Evolutionary conservation across 2,329 filamentous ascomycete genomes (phyloP), one percentile per base, ranked within the genome.

Genomic region (Xenoacremonium recifei): DNA sequence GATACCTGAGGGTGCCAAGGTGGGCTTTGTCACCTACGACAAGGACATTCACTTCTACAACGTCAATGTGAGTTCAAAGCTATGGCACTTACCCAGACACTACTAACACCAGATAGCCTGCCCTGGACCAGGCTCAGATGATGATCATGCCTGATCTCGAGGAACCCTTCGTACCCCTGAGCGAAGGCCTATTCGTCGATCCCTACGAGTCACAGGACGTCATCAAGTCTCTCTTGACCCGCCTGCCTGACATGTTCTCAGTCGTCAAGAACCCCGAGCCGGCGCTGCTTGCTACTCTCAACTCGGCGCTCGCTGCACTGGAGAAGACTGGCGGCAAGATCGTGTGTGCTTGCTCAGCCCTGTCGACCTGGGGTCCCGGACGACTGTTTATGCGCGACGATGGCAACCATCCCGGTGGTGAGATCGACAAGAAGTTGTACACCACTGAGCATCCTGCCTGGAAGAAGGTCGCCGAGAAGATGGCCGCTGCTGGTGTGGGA

Each of bases 11-110:
- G 90, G 89, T 11, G 82, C 88, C 36, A 96, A 89, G 70, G 83
- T 99, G 47, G 93, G 92, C 37, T 96, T 99, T 62, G 84, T 97
- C 49, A 96, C 93, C 2, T 99, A 86, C 63, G 93, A 99, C 71
- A 92, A 89, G 66, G 90, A 96, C 57, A 87, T 99, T 45, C 93
- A 99, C 62, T 99, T 97, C 65, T 99, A 97, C 73, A 97, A 97
- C 60, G 82, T 96, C 56, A 89, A 84, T 59, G 83, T 88, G 72
- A 70, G 84, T 77, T 23, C 38, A 13, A 10, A 20, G 20, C n/a
- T n/a, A 34, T 12, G 9, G 19, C 15, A 29, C 13, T 16, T 1
- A 20, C 32, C 16, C 2, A 13, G 23, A 5, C 21, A 18, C 45
- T 47, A 33, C 54, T 52, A 43, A 63, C 36, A 15, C n/a, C 9